These are phyloP conservation scores for Dryas integrifolia DNA, from an alignment of 331 rosid species.

Conservation along the genomic window DNA sequence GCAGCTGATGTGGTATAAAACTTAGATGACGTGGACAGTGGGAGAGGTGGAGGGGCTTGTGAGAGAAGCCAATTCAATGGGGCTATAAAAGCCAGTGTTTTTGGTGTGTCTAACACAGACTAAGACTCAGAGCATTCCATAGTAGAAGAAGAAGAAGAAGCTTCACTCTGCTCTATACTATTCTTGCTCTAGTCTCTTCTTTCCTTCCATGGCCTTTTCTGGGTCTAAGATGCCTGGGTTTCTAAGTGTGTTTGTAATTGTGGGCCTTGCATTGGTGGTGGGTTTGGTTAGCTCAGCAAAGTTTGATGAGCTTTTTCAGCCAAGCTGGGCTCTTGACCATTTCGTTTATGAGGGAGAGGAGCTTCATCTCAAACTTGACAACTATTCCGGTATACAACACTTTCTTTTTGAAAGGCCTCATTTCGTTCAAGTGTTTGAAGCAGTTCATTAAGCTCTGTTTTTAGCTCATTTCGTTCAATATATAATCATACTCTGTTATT, in stretches of 20 bases:
- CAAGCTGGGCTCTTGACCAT: slow-evolving; percentile 86
- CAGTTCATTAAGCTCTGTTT: not conserved
- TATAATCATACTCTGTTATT: not conserved
- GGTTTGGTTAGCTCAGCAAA: slow-evolving; percentile 54
- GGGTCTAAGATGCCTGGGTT: slow-evolving; percentile 17
- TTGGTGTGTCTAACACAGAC: slow-evolving; percentile 16
- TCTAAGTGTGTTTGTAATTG: slow-evolving; percentile 26
- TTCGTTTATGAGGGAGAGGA: slow-evolving; percentile 66
- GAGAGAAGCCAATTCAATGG: slow-evolving; percentile 37
- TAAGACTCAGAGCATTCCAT: slow-evolving; percentile 14
- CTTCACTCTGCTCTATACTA: slow-evolving; percentile 10
- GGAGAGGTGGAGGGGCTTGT: slow-evolving; percentile 29
- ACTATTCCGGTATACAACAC: slow-evolving; percentile 55
- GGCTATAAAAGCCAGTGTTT: slow-evolving; percentile 40
- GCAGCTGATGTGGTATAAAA: slow-evolving; percentile 39
- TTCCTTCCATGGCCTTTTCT: slow-evolving; percentile 29
- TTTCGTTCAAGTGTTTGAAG: not conserved
- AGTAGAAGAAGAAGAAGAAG: slow-evolving; percentile 34
- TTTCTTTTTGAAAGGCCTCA: not conserved
- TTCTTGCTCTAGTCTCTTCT: not conserved
- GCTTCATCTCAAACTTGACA: slow-evolving; percentile 74
- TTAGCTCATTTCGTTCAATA: not conserved
- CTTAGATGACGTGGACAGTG: slow-evolving; percentile 38
- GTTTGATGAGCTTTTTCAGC: slow-evolving; percentile 80
- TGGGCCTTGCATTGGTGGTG: slow-evolving; percentile 38